Evolutionary conservation across 164 flowering plant genomes (phyloP).

Genomic region (Aristolochia fimbriata): DNA sequence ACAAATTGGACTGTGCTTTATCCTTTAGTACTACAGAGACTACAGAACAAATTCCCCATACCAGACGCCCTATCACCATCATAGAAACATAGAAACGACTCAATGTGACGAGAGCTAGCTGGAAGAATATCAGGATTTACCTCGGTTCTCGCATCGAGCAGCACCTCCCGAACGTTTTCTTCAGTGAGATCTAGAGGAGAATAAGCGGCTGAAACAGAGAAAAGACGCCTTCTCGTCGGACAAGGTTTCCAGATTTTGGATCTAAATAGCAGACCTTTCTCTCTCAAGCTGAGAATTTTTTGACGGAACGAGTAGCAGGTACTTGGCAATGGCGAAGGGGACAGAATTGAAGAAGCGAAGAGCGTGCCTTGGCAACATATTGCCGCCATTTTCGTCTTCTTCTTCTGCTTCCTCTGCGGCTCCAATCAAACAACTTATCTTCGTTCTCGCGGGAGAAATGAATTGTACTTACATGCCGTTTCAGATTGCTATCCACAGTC

Average conservation of each 20-base stretch:
- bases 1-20: no score
- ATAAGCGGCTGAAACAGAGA: conserved; percentile 10
- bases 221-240: background rate
- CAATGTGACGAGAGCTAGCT: background rate
- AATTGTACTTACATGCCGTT: no score
- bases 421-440: no score
- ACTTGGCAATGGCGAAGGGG: background rate
- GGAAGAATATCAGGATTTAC: background rate
- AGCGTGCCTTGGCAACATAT: background rate
- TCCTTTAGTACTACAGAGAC: no score
- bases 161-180: conserved; percentile 21
- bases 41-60: no score
- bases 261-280: background rate
- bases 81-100: background rate
- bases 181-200: conserved; percentile 25
- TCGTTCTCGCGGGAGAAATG: no score
- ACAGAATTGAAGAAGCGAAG: conserved; percentile 1
- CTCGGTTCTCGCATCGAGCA: conserved; percentile 23
- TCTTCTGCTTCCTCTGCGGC: no score
- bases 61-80: background rate
- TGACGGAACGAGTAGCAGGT: background rate
- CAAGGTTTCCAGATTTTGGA: background rate
- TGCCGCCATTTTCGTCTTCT: background rate
- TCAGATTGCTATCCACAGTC: no score
- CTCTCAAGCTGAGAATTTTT: background rate